Conservation (phyloP, 192 early-diverging fungal species). For the Spizellomyces sp. region DNA sequence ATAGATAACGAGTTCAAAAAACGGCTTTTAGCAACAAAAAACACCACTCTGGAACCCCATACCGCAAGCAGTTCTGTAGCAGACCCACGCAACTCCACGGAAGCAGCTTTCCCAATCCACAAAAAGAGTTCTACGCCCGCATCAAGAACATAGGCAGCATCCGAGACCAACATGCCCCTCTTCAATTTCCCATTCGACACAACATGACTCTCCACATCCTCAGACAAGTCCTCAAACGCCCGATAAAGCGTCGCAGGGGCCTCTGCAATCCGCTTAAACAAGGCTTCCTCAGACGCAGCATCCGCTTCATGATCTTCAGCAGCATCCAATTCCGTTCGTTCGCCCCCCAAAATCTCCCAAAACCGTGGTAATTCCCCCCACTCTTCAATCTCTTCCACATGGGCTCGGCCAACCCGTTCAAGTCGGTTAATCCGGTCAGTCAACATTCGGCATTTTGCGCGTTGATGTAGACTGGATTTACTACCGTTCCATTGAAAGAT, state of each 20-base stretch:
- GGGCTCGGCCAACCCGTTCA: constrained; percentile 43
- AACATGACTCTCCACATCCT: constrained; percentile 32
- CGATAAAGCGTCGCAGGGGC: constrained; percentile 24
- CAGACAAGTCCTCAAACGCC: constrained; percentile 31
- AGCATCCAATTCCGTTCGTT: constrained; percentile 5
- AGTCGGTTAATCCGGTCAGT: constrained; percentile 33
- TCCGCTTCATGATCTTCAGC: constrained; percentile 10
- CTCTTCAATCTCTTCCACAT: constrained; percentile 41
- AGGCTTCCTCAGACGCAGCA: constrained; percentile 18
- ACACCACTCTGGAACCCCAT: constrained; percentile 16
- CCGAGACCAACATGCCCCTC: constrained; percentile 30
- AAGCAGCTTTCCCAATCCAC: constrained; percentile 49
- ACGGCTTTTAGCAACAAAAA: background rate
- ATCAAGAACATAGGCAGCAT: constrained; percentile 51
- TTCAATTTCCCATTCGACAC: constrained; percentile 37
- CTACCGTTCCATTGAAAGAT: constrained; percentile 55
- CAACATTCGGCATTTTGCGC: constrained; percentile 49
- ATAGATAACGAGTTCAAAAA: background rate
- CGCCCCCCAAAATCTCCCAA: constrained; percentile 34
- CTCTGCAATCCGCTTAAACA: constrained; percentile 12
- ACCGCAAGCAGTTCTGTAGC: constrained; percentile 48
- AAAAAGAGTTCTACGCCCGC: constrained; percentile 49
- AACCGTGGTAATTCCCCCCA: constrained; percentile 29
- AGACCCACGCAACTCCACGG: constrained; percentile 6
- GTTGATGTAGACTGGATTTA: constrained; percentile 16